Evolutionary conservation across 257 asterid species (phyloP).

Genomic region (Solanum sparsipilum): DNA sequence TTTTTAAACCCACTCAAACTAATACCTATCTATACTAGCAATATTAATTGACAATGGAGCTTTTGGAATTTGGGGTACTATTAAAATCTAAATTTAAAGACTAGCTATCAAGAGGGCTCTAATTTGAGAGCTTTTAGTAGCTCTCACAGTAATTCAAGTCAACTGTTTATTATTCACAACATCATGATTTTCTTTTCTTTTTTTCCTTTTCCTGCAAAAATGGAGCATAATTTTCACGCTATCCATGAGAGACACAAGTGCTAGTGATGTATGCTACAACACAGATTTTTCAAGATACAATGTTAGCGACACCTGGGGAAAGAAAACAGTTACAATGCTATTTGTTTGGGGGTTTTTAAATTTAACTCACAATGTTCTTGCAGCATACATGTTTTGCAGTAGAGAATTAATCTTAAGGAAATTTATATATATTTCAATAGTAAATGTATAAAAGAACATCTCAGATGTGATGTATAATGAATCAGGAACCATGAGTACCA

Average conservation of each 20-base stretch:
- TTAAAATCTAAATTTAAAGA: not conserved
- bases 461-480: not conserved
- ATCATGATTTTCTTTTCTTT: not conserved
- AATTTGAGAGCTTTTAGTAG: not conserved
- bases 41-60: not conserved
- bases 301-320: not conserved
- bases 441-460: not conserved
- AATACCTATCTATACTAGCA: not conserved
- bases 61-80: not conserved
- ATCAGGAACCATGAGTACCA: not conserved
- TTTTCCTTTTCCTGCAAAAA: not conserved
- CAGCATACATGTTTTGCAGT: not conserved
- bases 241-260: not conserved
- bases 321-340: not conserved
- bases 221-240: not conserved
- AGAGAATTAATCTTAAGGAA: not conserved
- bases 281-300: not conserved
- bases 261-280: not conserved
- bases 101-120: not conserved
- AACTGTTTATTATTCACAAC: not conserved
- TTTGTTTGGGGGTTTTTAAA: not conserved
- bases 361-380: not conserved
- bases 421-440: not conserved
- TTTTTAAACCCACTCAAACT: not conserved
- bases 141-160: not conserved